A percentile compares a stretch with the other conserved stretches of the same genome.
phyloP scores from a whole-genome alignment of 23 red algal genomes.

The Gracilaria domingensis region DNA sequence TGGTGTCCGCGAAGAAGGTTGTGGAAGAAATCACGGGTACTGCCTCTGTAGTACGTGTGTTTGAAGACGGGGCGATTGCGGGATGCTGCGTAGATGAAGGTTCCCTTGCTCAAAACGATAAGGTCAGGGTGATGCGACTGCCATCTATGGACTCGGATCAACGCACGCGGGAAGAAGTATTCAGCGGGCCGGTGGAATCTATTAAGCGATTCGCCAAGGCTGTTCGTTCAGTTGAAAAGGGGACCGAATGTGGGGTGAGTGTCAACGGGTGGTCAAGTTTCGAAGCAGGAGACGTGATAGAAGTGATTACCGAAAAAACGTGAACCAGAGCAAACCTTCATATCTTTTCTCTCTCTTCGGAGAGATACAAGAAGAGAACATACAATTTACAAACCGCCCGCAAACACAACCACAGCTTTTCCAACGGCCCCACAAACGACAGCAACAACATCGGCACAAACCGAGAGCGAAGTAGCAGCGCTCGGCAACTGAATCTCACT shows the following conservation, averaged over 20 bases:
- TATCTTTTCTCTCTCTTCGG: background rate
- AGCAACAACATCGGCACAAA: constrained; percentile 41
- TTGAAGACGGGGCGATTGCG: constrained; percentile 65
- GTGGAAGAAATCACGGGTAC: constrained; percentile 8
- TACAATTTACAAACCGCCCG: background rate
- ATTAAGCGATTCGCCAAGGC: constrained; percentile 77
- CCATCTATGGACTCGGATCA: constrained; percentile 1
- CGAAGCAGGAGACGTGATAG: constrained; percentile 69
- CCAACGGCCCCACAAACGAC: constrained; percentile 44
- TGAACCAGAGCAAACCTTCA: background rate
- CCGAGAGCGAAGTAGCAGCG: constrained; percentile 31
- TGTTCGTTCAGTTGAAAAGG: constrained; percentile 68
- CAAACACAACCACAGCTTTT: constrained; percentile 38
- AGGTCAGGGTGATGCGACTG: constrained; percentile 60
- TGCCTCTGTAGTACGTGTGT: constrained; percentile 48
- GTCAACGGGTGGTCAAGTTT: constrained; percentile 64
- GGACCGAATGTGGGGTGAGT: constrained; percentile 83
- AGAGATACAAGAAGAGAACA: background rate
- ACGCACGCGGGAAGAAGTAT: constrained; percentile 23
- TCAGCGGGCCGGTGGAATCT: constrained; percentile 36
- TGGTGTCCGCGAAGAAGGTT: background rate
- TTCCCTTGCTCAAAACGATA: constrained; percentile 12
- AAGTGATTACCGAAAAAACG: constrained; percentile 24
- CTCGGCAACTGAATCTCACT: constrained; percentile 28
- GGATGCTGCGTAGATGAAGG: constrained; percentile 54